Evolutionary conservation across 768 basidiomycete species (phyloP).

Genomic region (Tephrocybe sp.): DNA sequence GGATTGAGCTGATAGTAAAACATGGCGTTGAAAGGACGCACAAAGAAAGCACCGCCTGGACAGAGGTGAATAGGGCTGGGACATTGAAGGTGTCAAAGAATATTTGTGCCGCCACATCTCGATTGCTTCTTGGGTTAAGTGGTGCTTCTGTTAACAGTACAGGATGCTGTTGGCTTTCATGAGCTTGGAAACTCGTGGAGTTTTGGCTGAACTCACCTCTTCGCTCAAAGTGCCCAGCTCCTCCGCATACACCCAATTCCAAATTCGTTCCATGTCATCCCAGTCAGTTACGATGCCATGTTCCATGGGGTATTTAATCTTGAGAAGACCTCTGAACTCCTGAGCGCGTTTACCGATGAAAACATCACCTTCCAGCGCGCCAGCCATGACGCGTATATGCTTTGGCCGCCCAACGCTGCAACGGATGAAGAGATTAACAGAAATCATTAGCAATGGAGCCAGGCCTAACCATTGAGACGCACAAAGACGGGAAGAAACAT

Average conservation of each 20-base stretch:
- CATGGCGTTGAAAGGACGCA: conserved; percentile 41
- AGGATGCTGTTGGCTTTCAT: conserved; percentile 73
- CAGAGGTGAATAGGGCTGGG: conserved; percentile 93
- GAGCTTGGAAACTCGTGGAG: conserved; percentile 14
- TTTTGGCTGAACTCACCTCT: conserved; percentile 61
- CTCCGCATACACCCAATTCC: conserved; percentile 97
- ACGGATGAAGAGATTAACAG: conserved; percentile 22
- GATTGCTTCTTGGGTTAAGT: conserved; percentile 92
- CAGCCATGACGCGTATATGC: conserved; percentile 97
- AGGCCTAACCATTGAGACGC: conserved; percentile 48
- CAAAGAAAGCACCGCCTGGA: conserved; percentile 96
- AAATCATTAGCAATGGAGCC: conserved; percentile 23
- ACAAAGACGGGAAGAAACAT: conserved; percentile 99
- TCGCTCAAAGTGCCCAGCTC: conserved; percentile 94
- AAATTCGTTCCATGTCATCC: conserved; percentile 99
- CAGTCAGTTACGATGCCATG: conserved; percentile 99
- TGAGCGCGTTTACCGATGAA: conserved; percentile 96
- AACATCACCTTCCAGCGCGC: conserved; percentile 92
- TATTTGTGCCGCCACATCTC: conserved; percentile 96
- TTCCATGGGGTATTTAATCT: conserved; percentile 99
- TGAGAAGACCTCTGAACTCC: conserved; percentile 91
- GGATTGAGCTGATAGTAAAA: conserved; percentile 10
- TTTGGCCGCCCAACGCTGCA: conserved; percentile 93
- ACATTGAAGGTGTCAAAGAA: conserved; percentile 99
- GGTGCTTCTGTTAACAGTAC: conserved; percentile 97